phyloP scores from a whole-genome alignment of 495 filamentous ascomycete genomes.

The Neurospora terricola region DNA sequence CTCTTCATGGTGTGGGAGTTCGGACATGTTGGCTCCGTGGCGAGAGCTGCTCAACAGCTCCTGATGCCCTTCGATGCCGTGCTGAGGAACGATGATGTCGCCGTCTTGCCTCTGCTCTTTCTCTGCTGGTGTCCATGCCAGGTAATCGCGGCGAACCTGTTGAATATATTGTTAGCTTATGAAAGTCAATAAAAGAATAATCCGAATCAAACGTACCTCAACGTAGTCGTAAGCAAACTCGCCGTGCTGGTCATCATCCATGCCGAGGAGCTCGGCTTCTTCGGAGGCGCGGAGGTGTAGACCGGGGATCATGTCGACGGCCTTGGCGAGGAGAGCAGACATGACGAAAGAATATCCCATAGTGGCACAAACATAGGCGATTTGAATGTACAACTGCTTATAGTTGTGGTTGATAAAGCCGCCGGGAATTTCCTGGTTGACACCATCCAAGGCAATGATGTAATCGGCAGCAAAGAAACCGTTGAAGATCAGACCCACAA shows the following conservation, averaged over 20 bases:
- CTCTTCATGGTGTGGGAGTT: not conserved
- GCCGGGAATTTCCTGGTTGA: constrained; percentile 68
- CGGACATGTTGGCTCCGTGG: not conserved
- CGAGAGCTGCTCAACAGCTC: constrained; percentile 14
- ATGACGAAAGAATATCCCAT: constrained; percentile 75
- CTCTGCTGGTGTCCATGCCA: constrained; percentile 91
- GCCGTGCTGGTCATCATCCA: constrained; percentile 98
- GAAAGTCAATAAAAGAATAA: not conserved
- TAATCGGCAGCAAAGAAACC: constrained; percentile 78
- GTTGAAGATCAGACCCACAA: constrained; percentile 88
- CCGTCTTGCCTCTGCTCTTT: constrained; percentile 56
- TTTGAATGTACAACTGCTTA: constrained; percentile 80
- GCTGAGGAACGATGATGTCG: constrained; percentile 58
- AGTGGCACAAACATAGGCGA: constrained; percentile 76
- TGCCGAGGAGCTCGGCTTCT: constrained; percentile 94
- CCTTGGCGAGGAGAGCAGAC: constrained; percentile 70
- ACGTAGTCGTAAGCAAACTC: constrained; percentile 99
- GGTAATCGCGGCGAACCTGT: constrained; percentile 81
- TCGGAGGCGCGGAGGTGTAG: constrained; percentile 85
- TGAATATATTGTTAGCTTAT: not conserved
- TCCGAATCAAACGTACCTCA: constrained; percentile 38
- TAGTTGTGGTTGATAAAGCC: constrained; percentile 87
- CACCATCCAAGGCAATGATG: constrained; percentile 89
- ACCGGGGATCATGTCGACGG: constrained; percentile 80
- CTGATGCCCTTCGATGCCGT: constrained; percentile 70